These are phyloP conservation scores for Mycena kentingensis DNA, from an alignment of 768 basidiomycete species.

Conservation along the genomic window DNA sequence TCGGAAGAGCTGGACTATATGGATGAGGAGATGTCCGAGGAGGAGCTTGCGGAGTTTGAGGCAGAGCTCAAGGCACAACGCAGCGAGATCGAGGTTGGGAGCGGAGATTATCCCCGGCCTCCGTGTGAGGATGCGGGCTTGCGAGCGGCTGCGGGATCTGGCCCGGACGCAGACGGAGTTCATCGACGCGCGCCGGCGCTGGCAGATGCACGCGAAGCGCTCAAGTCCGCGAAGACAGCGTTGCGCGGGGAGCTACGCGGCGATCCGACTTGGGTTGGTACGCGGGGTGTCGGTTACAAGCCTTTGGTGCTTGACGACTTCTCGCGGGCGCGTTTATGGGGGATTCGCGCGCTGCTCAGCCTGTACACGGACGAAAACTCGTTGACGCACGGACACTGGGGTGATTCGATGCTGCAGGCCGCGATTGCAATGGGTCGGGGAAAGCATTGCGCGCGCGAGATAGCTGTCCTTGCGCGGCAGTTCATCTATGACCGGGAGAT, in stretches of 20 bases:
- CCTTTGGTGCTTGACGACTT: constrained; percentile 15
- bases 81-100: neutral
- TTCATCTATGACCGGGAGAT: constrained; percentile 4
- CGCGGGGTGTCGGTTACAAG: constrained; percentile 14
- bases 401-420: constrained; percentile 7
- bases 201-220: neutral
- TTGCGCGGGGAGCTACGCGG: constrained; percentile 9
- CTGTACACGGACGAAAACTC: constrained; percentile 7
- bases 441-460: constrained; percentile 3
- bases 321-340: constrained; percentile 6
- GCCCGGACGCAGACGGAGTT: neutral
- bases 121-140: neutral
- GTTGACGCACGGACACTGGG: constrained; percentile 12
- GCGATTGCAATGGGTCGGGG: constrained; percentile 2
- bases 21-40: neutral
- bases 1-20: neutral
- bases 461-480: constrained; percentile 1
- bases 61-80: neutral
- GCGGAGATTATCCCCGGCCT: neutral
- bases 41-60: neutral
- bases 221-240: neutral
- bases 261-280: neutral
- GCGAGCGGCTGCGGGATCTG: neutral
- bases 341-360: constrained; percentile 12
- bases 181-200: neutral